Base-by-base conservation (phyloP, 2,329 filamentous ascomycete genomes). In the Aureobasidium sp. region DNA sequence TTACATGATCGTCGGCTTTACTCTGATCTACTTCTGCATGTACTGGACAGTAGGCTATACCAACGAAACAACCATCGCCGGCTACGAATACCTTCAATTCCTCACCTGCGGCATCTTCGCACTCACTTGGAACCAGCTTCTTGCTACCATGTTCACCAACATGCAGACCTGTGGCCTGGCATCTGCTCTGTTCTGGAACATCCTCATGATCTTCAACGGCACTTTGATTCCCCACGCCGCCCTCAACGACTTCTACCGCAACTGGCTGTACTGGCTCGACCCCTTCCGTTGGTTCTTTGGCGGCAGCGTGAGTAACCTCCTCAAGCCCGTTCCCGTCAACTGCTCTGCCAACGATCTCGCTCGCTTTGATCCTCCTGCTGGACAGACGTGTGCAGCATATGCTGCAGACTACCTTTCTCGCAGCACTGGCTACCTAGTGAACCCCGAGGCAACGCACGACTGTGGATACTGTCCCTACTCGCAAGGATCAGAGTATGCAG, bases 11-110 rank as follows among this genome's bases (percentile, higher is more conserved):
- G 60, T 89, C 8, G 82, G 84, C 1, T 84, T 80, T 15, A 74
- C 87, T 27, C 69, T 89, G 7, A 81, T 84, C 66, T 90, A 79
- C 67, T 79, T 81, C 1, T 82, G 78, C 69, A 87, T 84, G 77
- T 89, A 89, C 77, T 89, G 87, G 62, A 70, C 72, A 1, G 68
- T 74, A 15, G 84, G 76, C 8, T 89, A 67, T 79, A 88, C 49
- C 74, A 89, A 9, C 83, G 85, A 66, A 78, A 81, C 66, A 77
- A 85, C 63, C 77, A 85, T 66, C 84, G 59, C 63, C 4, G 63
- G 63, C 11, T 63, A 61, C 25, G 47, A 51, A 14, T 63, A 60
- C 31, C 49, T 60, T 3, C 55, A 51, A 9, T 60, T 58, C 29
- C n/a, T 63, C 11, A 51, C 53, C 7, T 25, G 41, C 12, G 36